Evolutionary conservation across 345 rosid genomes (phyloP).

Genomic region (Streptanthus diversifolius): DNA sequence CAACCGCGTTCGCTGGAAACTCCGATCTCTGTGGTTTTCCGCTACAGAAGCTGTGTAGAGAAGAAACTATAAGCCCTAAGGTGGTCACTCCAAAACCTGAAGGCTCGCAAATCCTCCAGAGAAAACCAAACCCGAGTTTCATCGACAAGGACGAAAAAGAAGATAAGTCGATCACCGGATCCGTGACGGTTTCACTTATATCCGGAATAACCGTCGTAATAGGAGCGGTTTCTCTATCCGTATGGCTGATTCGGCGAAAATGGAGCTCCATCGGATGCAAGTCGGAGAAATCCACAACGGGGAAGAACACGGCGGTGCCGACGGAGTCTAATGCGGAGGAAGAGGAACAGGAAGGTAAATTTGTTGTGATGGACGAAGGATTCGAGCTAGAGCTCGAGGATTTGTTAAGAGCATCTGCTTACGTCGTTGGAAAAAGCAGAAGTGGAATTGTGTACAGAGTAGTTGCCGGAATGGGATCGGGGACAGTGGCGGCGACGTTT

Average conservation of each 20-base stretch:
- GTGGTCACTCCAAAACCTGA: conserved; percentile 41
- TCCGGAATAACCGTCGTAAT: conserved; percentile 60
- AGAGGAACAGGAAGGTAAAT: conserved; percentile 59
- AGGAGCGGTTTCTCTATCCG: conserved; percentile 54
- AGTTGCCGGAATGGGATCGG: conserved; percentile 56
- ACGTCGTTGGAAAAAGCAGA: conserved; percentile 83
- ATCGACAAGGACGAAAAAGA: conserved; percentile 15
- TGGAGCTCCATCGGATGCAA: conserved; percentile 28
- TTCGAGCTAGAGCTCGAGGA: conserved; percentile 80
- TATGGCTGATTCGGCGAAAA: conserved; percentile 62
- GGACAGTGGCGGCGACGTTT: conserved; percentile 35
- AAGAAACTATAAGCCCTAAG: conserved; percentile 49
- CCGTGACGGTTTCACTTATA: conserved; percentile 52
- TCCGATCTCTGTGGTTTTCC: conserved; percentile 89
- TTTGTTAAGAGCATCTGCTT: conserved; percentile 89
- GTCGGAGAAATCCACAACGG: conserved; percentile 38
- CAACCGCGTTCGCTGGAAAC: conserved; percentile 86
- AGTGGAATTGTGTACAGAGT: conserved; percentile 91
- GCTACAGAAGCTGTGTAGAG: conserved; percentile 55
- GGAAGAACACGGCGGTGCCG: conserved; percentile 23
- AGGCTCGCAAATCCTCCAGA: conserved; percentile 45
- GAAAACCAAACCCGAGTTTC: conserved; percentile 24
- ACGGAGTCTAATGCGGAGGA: conserved; percentile 34
- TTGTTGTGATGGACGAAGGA: conserved; percentile 68
- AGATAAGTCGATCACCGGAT: conserved; percentile 35